phyloP scores from a whole-genome alignment of 2,329 filamentous ascomycete genomes.

The Alternaria sp. region DNA sequence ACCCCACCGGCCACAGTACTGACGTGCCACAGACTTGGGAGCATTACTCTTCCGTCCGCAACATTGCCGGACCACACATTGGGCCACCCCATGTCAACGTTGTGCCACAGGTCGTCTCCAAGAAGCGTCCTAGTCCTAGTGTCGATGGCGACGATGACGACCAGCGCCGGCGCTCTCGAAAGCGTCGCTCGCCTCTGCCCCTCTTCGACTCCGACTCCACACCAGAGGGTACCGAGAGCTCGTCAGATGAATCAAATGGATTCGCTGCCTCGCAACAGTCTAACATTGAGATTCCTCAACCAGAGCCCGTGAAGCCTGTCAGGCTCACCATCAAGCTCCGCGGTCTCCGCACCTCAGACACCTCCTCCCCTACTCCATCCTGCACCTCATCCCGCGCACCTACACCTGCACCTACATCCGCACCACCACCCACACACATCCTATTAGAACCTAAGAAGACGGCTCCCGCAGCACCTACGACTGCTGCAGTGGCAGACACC shows the following conservation, averaged over 20 bases:
- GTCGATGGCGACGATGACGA: slow-evolving; percentile 62
- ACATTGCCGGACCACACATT: slow-evolving; percentile 65
- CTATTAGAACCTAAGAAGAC: slow-evolving; percentile 6
- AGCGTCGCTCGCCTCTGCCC: slow-evolving; percentile 59
- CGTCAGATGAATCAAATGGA: slow-evolving; percentile 47
- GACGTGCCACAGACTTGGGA: slow-evolving; percentile 63
- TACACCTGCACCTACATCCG: slow-evolving; percentile 14
- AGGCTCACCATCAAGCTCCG: slow-evolving; percentile 47
- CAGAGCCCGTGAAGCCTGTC: slow-evolving; percentile 34
- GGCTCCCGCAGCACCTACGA: not conserved
- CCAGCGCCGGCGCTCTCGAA: slow-evolving; percentile 59
- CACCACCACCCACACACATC: not conserved
- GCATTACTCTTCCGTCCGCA: slow-evolving; percentile 73
- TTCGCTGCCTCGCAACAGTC: slow-evolving; percentile 40
- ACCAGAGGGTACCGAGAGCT: slow-evolving; percentile 47
- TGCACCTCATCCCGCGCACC: slow-evolving; percentile 31
- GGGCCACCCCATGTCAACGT: slow-evolving; percentile 61
- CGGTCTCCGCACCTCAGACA: slow-evolving; percentile 41
- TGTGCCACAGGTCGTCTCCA: slow-evolving; percentile 40
- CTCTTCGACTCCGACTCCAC: slow-evolving; percentile 55
- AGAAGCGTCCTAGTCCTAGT: slow-evolving; percentile 61
- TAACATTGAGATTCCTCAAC: slow-evolving; percentile 31
- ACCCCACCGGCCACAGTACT: slow-evolving; percentile 21
- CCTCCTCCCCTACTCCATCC: slow-evolving; percentile 28
- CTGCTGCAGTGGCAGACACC: slow-evolving; percentile 16